Evolutionary conservation across 768 basidiomycete genomes (phyloP), one percentile per base, ranked within the genome.

Genomic region (Mycena indigotica): DNA sequence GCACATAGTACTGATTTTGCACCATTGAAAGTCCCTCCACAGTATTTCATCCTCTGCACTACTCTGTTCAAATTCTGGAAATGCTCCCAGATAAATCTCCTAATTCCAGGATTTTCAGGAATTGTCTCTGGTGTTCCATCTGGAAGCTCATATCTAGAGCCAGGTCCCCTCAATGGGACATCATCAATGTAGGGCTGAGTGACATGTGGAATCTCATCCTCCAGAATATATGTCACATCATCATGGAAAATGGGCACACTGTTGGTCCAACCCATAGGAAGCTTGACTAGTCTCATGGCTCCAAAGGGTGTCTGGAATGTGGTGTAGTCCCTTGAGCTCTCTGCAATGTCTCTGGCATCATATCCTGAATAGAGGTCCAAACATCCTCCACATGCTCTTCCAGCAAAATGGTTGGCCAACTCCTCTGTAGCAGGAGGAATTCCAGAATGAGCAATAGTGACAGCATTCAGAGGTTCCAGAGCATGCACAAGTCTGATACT

Each of bases 251-350:
- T 68, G 0, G 67, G 66, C 0, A 69, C 65, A 0, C 65, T 63
- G 21, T 76, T 74, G 0, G 73, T 71, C 57, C 67, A 68, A 0
- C 73, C 75, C 68, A 70, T 70, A 0, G 70, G 70, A 0, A 74
- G 49, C 1, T 64, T 60, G 0, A 61, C 64, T 0, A 73, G 61
- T 0, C 64, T 53, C 1, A 67, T 28, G 0, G 65, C 53, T 0
- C 70, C 66, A 17, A 67, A 53, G 0, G 67, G 69, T 0, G 63
- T 68, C 50, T 67, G 62, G 50, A 74, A 75, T 0, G 67, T 71
- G 1, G 71, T 75, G 8, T 72, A 56, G 32, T 73, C 68, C 3
- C 64, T 44, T 0, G 65, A 72, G 4, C 60, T 56, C 3, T 61
- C 64, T 3, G 66, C 60, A 0, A 76, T 63, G 0, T 57, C 51